phyloP scores from a whole-genome alignment of 1,139 yeast genomes.

The Debaryomyces udenii region DNA sequence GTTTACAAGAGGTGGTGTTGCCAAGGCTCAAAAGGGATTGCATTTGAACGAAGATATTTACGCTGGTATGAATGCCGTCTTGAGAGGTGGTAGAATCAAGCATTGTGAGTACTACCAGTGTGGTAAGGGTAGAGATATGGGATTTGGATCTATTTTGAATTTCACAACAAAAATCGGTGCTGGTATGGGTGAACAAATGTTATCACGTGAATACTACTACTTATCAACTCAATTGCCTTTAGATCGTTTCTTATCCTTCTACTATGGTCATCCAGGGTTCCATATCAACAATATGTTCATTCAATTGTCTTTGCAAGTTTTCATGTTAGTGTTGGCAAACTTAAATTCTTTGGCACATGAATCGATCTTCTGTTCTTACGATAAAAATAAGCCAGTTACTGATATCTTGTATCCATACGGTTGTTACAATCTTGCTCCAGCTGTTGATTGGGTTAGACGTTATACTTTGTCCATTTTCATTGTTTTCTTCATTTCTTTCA shows the following conservation, averaged over 20 bases:
- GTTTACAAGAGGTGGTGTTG: slow-evolving; percentile 99
- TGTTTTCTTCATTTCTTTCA: slow-evolving; percentile 95
- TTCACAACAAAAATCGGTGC: slow-evolving; percentile 99
- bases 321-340: slow-evolving; percentile 89
- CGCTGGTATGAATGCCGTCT: slow-evolving; percentile 97
- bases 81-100: slow-evolving; percentile 98
- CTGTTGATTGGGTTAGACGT: slow-evolving; percentile 96
- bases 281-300: slow-evolving; percentile 95
- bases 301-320: slow-evolving; percentile 90
- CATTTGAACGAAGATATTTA: slow-evolving; percentile 99
- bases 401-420: slow-evolving; percentile 87
- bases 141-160: slow-evolving; percentile 97
- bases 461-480: slow-evolving; percentile 96
- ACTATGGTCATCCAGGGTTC: slow-evolving; percentile 99
- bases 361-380: slow-evolving; percentile 80
- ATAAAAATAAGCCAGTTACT: slow-evolving; percentile 81
- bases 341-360: slow-evolving; percentile 91
- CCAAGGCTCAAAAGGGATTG: slow-evolving; percentile 97
- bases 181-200: slow-evolving; percentile 99
- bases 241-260: slow-evolving; percentile 96
- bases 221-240: slow-evolving; percentile 96
- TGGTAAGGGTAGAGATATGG: slow-evolving; percentile 99
- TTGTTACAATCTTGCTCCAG: slow-evolving; percentile 90
- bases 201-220: slow-evolving; percentile 96
- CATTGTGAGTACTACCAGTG: slow-evolving; percentile 99